phyloP scores from a whole-genome alignment of 352 stramenopile genomes.

The Pythium coloratum region DNA sequence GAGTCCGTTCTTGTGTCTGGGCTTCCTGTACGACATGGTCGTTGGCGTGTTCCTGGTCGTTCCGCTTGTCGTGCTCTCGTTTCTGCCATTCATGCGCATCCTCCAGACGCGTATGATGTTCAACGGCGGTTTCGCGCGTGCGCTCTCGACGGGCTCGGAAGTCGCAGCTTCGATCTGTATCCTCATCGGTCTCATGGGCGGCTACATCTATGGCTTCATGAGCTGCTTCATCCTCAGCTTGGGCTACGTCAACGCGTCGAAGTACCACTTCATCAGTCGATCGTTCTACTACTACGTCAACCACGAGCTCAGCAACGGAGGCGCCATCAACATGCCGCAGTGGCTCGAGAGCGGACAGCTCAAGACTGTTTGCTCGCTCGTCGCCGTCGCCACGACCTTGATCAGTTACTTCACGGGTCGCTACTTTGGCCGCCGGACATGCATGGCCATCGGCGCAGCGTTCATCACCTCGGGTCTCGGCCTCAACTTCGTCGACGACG shows the following conservation, averaged over 20 bases:
- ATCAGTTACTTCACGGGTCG: slow-evolving; percentile 57
- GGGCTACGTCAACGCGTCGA: slow-evolving; percentile 73
- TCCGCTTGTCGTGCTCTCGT: slow-evolving; percentile 66
- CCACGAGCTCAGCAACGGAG: slow-evolving; percentile 30
- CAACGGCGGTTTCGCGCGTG: slow-evolving; percentile 81
- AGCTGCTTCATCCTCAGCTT: slow-evolving; percentile 66
- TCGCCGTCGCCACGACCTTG: slow-evolving; percentile 53
- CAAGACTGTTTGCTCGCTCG: slow-evolving; percentile 49
- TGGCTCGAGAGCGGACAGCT: slow-evolving; percentile 61
- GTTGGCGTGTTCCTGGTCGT: slow-evolving; percentile 80
- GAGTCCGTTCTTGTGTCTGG: slow-evolving; percentile 67
- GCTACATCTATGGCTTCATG: slow-evolving; percentile 81
- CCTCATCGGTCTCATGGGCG: slow-evolving; percentile 68
- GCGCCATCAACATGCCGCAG: slow-evolving; percentile 39
- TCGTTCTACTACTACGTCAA: slow-evolving; percentile 75
- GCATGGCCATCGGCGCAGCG: slow-evolving; percentile 56
- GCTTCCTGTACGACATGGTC: slow-evolving; percentile 87
- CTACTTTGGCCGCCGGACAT: slow-evolving; percentile 53
- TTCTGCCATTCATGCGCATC: slow-evolving; percentile 86
- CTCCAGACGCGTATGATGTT: slow-evolving; percentile 88
- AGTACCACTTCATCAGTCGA: slow-evolving; percentile 71
- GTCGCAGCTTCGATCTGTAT: slow-evolving; percentile 82
- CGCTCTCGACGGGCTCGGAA: slow-evolving; percentile 74
- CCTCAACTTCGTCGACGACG: slow-evolving; percentile 65
- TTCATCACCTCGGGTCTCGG: slow-evolving; percentile 52